Base-by-base conservation (phyloP, 139 green algal species). In the Coelastrella sp. region DNA sequence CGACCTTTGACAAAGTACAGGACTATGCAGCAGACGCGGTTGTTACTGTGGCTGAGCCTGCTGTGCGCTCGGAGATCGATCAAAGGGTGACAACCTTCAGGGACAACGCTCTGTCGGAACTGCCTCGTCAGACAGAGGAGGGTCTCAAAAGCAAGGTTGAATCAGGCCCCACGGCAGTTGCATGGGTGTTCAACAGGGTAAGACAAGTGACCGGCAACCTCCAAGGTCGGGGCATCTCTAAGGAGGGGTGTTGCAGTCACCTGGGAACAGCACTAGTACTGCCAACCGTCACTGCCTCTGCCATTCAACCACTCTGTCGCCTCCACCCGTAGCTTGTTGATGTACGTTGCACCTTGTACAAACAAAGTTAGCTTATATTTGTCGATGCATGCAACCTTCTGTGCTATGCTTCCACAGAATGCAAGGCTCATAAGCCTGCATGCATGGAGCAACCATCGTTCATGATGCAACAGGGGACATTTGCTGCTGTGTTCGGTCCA, bases 61-160 rank as follows among this genome's bases (percentile, higher is more conserved):
- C 37, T 66, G 72, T 80, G 13, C 51, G 66, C 11, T 25, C 21
- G 15, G 72, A 67, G 30, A 80, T 80, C n/a, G 72, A 80, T 32
- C 37, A 35, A 5, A 51, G 48, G 19, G 72, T 80, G 27, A 21
- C n/a, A 13, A 40, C 7, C 3, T 80, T 80, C 48, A 80, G 72
- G 48, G 72, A 80, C 34, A 8, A 13, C 4, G 35, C 66, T 17
- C 35, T 74, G 66, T 7, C 35, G 34, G 66, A 50, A 35, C 35
- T 74, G 30, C 66, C 66, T 30, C 32, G 35, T 5, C 66, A 74
- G 35, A 45, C 30, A n/a, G 66, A 74, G 66, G 66, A 74, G 34
- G 66, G 66, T 4, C 34, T 74, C 13, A 74, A 50, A 27, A 48
- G 5, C 66, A 74, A 40, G 66, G 21, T 27, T 50, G 66, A 74